Evolutionary conservation across 441 rosid species (phyloP), one percentile per base, ranked within the genome.

Genomic region (Aleurites moluccanus): DNA sequence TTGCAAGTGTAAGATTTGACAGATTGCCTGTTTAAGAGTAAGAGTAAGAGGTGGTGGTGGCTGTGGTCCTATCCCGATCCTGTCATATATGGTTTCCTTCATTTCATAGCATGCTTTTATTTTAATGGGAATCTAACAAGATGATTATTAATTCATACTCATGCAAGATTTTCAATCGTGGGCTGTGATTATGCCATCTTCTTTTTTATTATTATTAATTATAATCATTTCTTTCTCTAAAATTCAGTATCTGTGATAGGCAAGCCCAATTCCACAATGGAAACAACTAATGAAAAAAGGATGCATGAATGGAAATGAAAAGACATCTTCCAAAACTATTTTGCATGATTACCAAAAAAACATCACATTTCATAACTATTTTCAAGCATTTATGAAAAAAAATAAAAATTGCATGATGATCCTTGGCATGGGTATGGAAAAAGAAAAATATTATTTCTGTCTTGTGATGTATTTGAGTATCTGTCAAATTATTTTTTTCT

Each of bases 101-200:
- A 49, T 2, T 38, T 18, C 53, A 49, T 49, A 49, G 53, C 53
- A 25, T 15, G n/a, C 61, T 2, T 47, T 45, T 47, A 18, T 18
- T n/a, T 23, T 10, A 33, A 50, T 30, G 28, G 60, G 28, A 73
- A 35, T 14, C 13, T 9, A 10, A 30, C 33, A 27, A 15, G 70
- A 64, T 53, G 1, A 73, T 52, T 14, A 55, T 38, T 5, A 16
- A 13, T 18, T 13, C 21, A 6, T 55, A 55, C 77, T 74, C n/a
- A n/a, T n/a, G 77, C 71, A 65, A 53, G 21, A 16, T 27, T 73
- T 50, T 64, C 57, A 72, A 72, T 62, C 20, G 60, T 61, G 57
- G 60, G 60, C 6, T 49, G 60, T 72, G 59, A 49, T 63, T 61
- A 28, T 61, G 42, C 55, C 66, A n/a, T n/a, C n/a, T n/a, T n/a